phyloP scores from a whole-genome alignment of 2,329 filamentous ascomycete genomes.

The Arthrinium puccinioides region DNA sequence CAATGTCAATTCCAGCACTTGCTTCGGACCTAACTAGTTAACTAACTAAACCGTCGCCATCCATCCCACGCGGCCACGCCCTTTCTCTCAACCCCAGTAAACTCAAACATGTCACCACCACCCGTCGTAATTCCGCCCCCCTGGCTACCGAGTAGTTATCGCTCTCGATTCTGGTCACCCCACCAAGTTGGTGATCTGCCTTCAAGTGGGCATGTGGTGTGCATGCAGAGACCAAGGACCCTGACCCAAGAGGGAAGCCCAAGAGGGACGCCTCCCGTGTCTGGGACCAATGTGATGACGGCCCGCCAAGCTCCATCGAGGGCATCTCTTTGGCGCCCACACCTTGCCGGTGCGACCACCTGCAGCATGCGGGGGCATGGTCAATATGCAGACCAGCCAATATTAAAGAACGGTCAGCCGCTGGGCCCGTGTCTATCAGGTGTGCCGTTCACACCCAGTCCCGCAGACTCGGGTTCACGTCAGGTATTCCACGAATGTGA shows the following conservation, averaged over 20 bases:
- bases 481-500: constrained; percentile 16
- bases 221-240: constrained; percentile 1
- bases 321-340: constrained; percentile 17
- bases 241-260: too few species aligned
- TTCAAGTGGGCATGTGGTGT: too few species aligned
- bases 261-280: constrained; percentile 18
- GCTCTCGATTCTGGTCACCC: too few species aligned
- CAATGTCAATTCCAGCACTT: too few species aligned
- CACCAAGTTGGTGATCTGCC: too few species aligned
- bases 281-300: constrained; percentile 11
- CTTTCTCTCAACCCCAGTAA: too few species aligned
- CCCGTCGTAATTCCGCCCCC: too few species aligned
- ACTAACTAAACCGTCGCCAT: too few species aligned
- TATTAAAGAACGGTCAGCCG: constrained; percentile 40
- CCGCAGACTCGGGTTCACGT: constrained; percentile 14
- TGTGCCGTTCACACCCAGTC: constrained; percentile 7
- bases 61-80: too few species aligned
- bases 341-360: constrained; percentile 21
- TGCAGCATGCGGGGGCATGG: constrained; percentile 31
- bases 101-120: too few species aligned
- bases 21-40: too few species aligned
- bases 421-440: constrained; percentile 19
- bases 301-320: constrained; percentile 9
- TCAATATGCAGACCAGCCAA: constrained; percentile 38
- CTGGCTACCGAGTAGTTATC: too few species aligned